Evolutionary conservation across 768 basidiomycete genomes (phyloP).

Genomic region (Mycena epipterygia): DNA sequence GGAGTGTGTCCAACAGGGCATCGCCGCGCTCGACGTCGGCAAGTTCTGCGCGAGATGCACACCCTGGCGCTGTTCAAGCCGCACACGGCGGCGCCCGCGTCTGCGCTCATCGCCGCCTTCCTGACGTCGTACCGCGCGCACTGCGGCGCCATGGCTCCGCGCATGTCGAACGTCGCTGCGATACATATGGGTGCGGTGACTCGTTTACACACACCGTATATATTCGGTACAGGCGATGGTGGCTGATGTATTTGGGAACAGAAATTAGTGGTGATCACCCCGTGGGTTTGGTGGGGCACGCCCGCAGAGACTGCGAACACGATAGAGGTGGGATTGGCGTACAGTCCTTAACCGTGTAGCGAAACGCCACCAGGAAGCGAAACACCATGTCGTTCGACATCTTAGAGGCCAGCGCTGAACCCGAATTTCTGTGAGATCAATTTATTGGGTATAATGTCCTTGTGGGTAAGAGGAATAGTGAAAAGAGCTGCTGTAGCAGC

Average conservation of each 20-base stretch:
- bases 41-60: too few relatives aligned
- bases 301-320: slow-evolving; percentile 26
- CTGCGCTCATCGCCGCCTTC: slow-evolving; percentile 58
- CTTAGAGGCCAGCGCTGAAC: too few relatives aligned
- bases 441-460: too few relatives aligned
- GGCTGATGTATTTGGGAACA: background rate
- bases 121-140: slow-evolving; percentile 55
- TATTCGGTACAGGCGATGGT: background rate
- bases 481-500: too few relatives aligned
- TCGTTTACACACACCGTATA: background rate
- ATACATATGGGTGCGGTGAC: slow-evolving; percentile 29
- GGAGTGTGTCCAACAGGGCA: slow-evolving; percentile 71
- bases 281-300: slow-evolving; percentile 23
- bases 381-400: too few relatives aligned
- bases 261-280: slow-evolving; percentile 21
- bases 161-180: slow-evolving; percentile 20
- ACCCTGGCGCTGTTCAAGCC: too few relatives aligned
- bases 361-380: too few relatives aligned
- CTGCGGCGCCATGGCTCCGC: slow-evolving; percentile 17
- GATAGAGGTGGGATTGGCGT: slow-evolving; percentile 6
- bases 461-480: too few relatives aligned
- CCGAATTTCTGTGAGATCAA: too few relatives aligned
- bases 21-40: slow-evolving; percentile 71
- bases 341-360: too few relatives aligned
- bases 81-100: slow-evolving; percentile 51